A percentile compares a stretch with the other conserved stretches of the same genome.
phyloP scores from a whole-genome alignment of 1,139 yeast genomes.

The Candida anutae region DNA sequence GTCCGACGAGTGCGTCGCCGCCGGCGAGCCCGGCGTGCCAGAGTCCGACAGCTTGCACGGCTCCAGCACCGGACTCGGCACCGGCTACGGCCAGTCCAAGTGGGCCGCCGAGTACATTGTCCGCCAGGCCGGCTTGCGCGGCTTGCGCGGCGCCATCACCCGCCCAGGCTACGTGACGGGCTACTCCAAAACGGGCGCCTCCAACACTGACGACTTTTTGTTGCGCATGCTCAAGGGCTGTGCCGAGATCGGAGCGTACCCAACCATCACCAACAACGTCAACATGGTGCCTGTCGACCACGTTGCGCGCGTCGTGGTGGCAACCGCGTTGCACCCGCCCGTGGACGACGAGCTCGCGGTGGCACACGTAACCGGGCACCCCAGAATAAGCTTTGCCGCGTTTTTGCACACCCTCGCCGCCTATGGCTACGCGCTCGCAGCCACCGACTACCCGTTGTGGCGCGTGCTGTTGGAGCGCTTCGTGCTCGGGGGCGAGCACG shows the following conservation, averaged over 20 bases:
- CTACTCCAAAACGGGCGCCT: slow-evolving; percentile 70
- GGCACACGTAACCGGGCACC: slow-evolving; percentile 96
- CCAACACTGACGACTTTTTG: slow-evolving; percentile 94
- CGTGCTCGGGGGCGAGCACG: slow-evolving; percentile 57
- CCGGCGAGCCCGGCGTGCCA: slow-evolving; percentile 65
- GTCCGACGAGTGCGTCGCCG: slow-evolving; percentile 59
- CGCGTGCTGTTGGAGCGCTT: slow-evolving; percentile 63
- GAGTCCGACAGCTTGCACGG: slow-evolving; percentile 82
- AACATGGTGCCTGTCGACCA: slow-evolving; percentile 98
- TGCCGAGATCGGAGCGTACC: slow-evolving; percentile 76
- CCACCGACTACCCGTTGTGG: slow-evolving; percentile 73
- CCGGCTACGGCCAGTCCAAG: slow-evolving; percentile 94
- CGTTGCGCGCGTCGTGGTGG: slow-evolving; percentile 85
- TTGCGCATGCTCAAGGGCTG: slow-evolving; percentile 92
- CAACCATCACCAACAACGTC: slow-evolving; percentile 79
- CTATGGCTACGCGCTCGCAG: slow-evolving; percentile 65
- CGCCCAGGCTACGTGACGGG: slow-evolving; percentile 98
- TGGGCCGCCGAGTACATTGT: slow-evolving; percentile 94
- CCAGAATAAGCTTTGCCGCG: slow-evolving; percentile 73
- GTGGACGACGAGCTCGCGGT: slow-evolving; percentile 46
- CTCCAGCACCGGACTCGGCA: slow-evolving; percentile 72
- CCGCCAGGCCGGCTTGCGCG: slow-evolving; percentile 79
- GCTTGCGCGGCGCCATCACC: slow-evolving; percentile 80
- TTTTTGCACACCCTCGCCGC: slow-evolving; percentile 56
- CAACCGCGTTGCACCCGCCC: slow-evolving; percentile 78